Conservation (phyloP, 345 rosid species). For the Salix koriyanagi region DNA sequence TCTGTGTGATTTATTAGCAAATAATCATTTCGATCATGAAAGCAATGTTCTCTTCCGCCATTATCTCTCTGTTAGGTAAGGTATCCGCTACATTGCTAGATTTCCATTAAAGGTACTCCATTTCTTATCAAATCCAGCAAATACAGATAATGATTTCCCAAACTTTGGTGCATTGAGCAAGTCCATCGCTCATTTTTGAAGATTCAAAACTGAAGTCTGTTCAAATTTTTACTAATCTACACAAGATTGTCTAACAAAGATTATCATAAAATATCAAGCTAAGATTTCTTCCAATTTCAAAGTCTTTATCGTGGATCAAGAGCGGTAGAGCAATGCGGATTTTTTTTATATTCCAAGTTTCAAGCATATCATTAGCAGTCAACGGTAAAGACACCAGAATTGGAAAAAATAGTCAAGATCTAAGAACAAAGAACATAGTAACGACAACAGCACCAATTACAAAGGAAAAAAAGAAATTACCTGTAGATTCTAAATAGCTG, state of each 20-base stretch:
- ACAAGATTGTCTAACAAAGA: not conserved
- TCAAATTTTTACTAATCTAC: not conserved
- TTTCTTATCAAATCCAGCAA: not conserved
- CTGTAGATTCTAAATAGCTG: slow-evolving; percentile 73
- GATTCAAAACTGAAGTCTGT: not conserved
- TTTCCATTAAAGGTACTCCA: not conserved
- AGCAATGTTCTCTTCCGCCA: not conserved
- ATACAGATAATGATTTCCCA: not conserved
- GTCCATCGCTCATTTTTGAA: not conserved
- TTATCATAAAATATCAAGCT: not conserved
- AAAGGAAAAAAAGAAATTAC: slow-evolving; percentile 27
- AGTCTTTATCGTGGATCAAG: not conserved
- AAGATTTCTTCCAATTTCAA: not conserved
- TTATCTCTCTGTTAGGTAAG: not conserved
- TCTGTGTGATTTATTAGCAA: not conserved
- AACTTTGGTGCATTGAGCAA: not conserved
- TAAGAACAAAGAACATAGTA: not conserved
- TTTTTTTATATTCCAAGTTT: not conserved
- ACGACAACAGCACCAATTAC: not conserved
- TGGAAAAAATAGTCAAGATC: not conserved
- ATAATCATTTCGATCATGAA: not conserved
- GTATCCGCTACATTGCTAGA: not conserved
- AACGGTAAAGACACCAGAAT: not conserved
- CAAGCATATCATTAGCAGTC: not conserved
- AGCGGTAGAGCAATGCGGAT: not conserved